Percentiles rank a stretch among this genome's conserved stretches.
These are phyloP conservation scores for Lachnellula willkommii DNA, from an alignment of 2,329 filamentous ascomycete genomes.

Conservation along the genomic window DNA sequence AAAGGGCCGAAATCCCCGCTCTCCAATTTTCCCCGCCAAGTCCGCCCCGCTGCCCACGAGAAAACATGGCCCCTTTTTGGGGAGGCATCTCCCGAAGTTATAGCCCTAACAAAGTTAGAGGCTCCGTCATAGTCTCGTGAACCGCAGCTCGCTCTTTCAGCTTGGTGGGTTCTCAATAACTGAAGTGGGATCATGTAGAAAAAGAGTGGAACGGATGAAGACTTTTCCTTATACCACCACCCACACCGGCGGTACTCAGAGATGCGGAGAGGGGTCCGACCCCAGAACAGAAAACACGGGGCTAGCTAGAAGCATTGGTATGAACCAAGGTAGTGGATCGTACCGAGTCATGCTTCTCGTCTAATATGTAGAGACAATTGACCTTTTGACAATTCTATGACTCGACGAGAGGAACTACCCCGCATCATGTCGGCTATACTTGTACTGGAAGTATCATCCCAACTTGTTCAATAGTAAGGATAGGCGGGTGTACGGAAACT, in stretches of 20 bases:
- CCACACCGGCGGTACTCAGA: too few relatives aligned
- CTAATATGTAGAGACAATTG: too few relatives aligned
- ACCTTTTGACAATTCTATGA: background rate
- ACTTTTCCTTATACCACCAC: background rate
- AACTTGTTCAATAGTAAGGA: too few relatives aligned
- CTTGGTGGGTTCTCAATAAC: background rate
- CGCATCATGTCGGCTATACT: too few relatives aligned
- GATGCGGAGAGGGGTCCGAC: too few relatives aligned
- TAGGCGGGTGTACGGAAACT: too few relatives aligned
- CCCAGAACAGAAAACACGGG: too few relatives aligned
- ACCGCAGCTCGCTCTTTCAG: too few relatives aligned
- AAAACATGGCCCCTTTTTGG: background rate
- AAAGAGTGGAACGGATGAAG: background rate
- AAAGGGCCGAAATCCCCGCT: conserved; percentile 6
- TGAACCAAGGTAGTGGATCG: background rate
- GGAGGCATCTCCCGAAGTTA: background rate
- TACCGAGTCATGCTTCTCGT: background rate
- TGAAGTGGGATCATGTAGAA: background rate
- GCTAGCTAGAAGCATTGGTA: background rate
- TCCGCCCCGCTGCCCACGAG: background rate
- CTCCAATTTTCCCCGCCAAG: background rate
- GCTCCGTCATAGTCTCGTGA: background rate
- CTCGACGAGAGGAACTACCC: background rate
- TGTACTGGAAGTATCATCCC: too few relatives aligned
- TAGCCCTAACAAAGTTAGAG: background rate